phyloP scores from a whole-genome alignment of 768 basidiomycete species.

The Rhodotorula taiwanensis region DNA sequence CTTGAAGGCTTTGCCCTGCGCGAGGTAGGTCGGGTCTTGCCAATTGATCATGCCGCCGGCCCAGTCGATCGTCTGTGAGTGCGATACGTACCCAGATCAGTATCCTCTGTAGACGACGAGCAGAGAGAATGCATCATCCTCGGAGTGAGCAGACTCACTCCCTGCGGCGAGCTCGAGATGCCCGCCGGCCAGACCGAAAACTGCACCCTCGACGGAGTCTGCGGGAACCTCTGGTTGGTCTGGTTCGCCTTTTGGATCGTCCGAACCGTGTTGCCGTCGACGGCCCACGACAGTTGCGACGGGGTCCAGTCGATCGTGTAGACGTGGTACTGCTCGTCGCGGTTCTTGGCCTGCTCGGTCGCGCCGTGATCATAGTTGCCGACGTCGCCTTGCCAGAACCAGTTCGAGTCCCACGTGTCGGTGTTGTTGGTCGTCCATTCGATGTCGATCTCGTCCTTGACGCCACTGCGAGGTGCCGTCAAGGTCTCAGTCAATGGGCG shows the following conservation, averaged over 20 bases:
- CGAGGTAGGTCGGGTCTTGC: slow-evolving; percentile 37
- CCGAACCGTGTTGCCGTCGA: slow-evolving; percentile 38
- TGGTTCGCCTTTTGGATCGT: slow-evolving; percentile 40
- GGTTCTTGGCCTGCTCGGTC: slow-evolving; percentile 1
- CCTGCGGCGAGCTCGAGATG: slow-evolving; percentile 34
- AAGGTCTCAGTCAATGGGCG: no score
- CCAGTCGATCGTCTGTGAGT: slow-evolving; percentile 42
- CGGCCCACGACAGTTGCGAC: slow-evolving; percentile 29
- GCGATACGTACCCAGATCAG: not conserved
- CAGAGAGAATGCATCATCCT: not conserved
- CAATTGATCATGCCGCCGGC: slow-evolving; percentile 45
- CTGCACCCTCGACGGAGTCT: slow-evolving; percentile 44
- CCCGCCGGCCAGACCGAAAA: slow-evolving; percentile 46
- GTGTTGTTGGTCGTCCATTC: slow-evolving; percentile 23
- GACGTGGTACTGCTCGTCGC: slow-evolving; percentile 16
- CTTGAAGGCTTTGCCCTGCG: slow-evolving; percentile 40
- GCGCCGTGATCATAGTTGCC: slow-evolving; percentile 28
- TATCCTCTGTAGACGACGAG: no score
- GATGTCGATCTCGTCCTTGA: slow-evolving; percentile 42
- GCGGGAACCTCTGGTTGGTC: slow-evolving; percentile 41
- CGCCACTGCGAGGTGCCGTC: slow-evolving; percentile 2
- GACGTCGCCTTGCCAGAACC: slow-evolving; percentile 13
- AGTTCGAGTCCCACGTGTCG: slow-evolving; percentile 25
- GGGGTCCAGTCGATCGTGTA: slow-evolving; percentile 33
- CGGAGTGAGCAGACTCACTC: slow-evolving; percentile 18